Evolutionary conservation across 1,284 basidiomycete genomes (phyloP), one percentile per base, ranked within the genome.

Genomic region (Kalmanozyma brasiliensis): DNA sequence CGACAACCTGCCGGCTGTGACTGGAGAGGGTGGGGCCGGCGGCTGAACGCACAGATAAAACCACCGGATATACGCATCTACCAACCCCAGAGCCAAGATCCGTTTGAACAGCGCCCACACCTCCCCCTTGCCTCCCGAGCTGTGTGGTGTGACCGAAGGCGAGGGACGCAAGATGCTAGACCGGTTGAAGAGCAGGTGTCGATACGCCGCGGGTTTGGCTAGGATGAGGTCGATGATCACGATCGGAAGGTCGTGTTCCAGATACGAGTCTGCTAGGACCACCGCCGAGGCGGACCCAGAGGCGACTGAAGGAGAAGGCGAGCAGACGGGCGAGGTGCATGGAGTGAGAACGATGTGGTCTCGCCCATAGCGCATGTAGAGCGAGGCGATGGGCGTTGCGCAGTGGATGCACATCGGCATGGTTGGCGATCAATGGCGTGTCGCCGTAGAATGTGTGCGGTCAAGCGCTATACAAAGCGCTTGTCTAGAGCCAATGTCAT

Each of bases 141-240:
- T 16, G 4, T 19, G 23, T 24, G 14, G 24, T 17, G 30, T 0
- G 13, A 8, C 23, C 17, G 11, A 10, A 9, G 16, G 47, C n/a
- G n/a, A n/a, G n/a, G n/a, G n/a, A n/a, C n/a, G n/a, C n/a, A n/a
- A 58, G 11, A 49, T 53, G 29, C 32, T 37, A 5, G 44, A 1
- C 0, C 91, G 85, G 76, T 96, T 96, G 81, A 91, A 95, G n/a
- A 96, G 84, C 22, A 96, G 83, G 83, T 96, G 93, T 13, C 91
- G 86, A 79, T 91, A 95, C 1, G 94, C 93, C 20, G 89, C 89
- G 19, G 91, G 86, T 81, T 94, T 95, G 38, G 95, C 86, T 23
- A 95, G 85, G 49, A 95, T 90, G 9, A 95, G 85, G 82, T 95
- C 93, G 40, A 95, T 85, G 1, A 92, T 83, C 19, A 95, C 84